These are phyloP conservation scores for Nitzschia sp. DNA, from an alignment of 108 stramenopile species.

Conservation along the genomic window DNA sequence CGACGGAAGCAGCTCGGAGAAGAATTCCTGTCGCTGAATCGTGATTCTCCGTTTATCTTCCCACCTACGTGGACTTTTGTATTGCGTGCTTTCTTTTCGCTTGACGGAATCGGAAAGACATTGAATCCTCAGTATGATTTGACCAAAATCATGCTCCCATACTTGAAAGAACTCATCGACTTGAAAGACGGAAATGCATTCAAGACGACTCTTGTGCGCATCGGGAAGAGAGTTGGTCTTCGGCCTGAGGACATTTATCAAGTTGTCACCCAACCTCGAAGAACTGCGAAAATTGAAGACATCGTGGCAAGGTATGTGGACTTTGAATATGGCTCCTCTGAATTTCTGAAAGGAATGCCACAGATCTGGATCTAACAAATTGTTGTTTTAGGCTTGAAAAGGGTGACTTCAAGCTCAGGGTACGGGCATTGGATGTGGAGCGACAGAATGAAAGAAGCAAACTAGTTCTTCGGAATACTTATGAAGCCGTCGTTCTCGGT, in stretches of 20 bases:
- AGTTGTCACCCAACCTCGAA: conserved; percentile 84
- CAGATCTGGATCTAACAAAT: background rate
- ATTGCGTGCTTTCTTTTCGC: conserved; percentile 94
- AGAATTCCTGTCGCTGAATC: conserved; percentile 88
- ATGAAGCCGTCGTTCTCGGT: conserved; percentile 69
- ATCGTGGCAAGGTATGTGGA: conserved; percentile 56
- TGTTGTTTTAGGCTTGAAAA: conserved; percentile 66
- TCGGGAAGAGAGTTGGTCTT: conserved; percentile 84
- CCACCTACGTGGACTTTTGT: conserved; percentile 99
- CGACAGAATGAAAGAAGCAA: conserved; percentile 83
- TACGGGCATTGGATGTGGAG: conserved; percentile 91
- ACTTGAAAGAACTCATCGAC: conserved; percentile 94
- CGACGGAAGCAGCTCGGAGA: conserved; percentile 80
- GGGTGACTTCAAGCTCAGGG: conserved; percentile 93
- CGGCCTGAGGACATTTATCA: conserved; percentile 85
- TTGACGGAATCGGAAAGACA: conserved; percentile 98
- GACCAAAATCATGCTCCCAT: conserved; percentile 89
- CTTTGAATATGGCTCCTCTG: background rate
- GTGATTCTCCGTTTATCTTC: conserved; percentile 92
- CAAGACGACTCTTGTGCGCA: conserved; percentile 77
- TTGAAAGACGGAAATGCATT: conserved; percentile 89
- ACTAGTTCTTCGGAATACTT: conserved; percentile 78
- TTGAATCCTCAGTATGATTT: conserved; percentile 93
- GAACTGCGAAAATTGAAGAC: conserved; percentile 80
- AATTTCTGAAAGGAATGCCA: background rate